phyloP scores from a whole-genome alignment of 768 basidiomycete species.

The Termitomyces sp. region DNA sequence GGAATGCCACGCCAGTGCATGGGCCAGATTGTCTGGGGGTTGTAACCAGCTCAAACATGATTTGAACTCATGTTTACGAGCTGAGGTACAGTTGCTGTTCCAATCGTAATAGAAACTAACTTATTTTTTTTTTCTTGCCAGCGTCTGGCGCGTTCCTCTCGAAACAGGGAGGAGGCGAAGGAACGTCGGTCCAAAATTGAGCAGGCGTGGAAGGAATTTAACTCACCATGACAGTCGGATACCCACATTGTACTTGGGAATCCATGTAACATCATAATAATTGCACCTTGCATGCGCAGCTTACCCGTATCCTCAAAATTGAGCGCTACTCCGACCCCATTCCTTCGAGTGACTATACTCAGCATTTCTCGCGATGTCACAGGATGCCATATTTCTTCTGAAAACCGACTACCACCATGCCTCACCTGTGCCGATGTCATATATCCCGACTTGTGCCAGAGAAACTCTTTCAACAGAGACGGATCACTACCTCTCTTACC shows the following conservation, averaged over 20 bases:
- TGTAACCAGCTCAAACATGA: slow-evolving; percentile 68
- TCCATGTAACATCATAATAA: neutral
- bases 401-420: neutral
- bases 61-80: slow-evolving; percentile 63
- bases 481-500: slow-evolving; percentile 12
- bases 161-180: slow-evolving; percentile 59
- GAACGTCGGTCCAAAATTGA: slow-evolving; percentile 50
- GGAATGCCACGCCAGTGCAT: slow-evolving; percentile 56
- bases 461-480: slow-evolving; percentile 4
- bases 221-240: slow-evolving; percentile 23
- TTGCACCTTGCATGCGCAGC: neutral
- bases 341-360: neutral
- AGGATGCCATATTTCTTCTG: neutral
- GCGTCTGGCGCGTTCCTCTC: slow-evolving; percentile 53
- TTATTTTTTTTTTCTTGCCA: slow-evolving; percentile 19
- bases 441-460: neutral
- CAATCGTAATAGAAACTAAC: neutral
- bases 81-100: slow-evolving; percentile 47
- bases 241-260: neutral
- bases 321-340: neutral
- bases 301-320: neutral
- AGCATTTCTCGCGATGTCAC: neutral
- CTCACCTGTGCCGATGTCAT: neutral
- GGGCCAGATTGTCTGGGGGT: slow-evolving; percentile 61
- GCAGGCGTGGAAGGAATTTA: slow-evolving; percentile 57